These are phyloP conservation scores for Epichloe brachyelytri DNA, from an alignment of 2,329 filamentous ascomycete species.

Conservation along the genomic window DNA sequence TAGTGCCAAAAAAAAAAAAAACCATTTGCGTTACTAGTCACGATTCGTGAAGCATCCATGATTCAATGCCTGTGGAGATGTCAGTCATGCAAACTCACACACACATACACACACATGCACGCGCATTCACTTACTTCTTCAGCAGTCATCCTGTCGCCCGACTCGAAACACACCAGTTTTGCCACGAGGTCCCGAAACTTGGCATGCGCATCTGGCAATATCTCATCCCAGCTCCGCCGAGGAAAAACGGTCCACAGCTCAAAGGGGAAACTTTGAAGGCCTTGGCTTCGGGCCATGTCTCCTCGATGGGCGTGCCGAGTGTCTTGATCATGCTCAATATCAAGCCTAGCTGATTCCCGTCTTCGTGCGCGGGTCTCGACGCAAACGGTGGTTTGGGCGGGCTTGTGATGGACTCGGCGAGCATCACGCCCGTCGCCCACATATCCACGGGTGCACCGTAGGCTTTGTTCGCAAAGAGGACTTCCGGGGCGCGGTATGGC, in stretches of 20 bases:
- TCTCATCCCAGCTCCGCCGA: constrained; percentile 50
- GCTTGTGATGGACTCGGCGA: constrained; percentile 57
- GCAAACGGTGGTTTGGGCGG: constrained; percentile 61
- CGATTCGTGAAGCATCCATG: constrained; percentile 9
- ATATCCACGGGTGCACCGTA: constrained; percentile 70
- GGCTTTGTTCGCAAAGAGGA: constrained; percentile 67
- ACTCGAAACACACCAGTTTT: constrained; percentile 58
- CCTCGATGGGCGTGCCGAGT: constrained; percentile 70
- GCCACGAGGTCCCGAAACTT: constrained; percentile 53
- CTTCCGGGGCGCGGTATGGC: constrained; percentile 78
- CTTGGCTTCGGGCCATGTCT: constrained; percentile 70
- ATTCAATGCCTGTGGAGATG: constrained; percentile 11
- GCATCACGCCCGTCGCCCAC: constrained; percentile 77
- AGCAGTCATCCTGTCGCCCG: constrained; percentile 52
- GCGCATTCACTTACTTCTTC: constrained; percentile 20
- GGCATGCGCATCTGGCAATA: constrained; percentile 49
- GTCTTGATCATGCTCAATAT: constrained; percentile 89
- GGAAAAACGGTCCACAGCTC: constrained; percentile 76
- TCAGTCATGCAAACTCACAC: not conserved
- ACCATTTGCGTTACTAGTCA: not conserved
- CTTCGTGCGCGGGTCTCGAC: constrained; percentile 55
- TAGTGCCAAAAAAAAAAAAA: no score
- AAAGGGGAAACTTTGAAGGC: constrained; percentile 62
- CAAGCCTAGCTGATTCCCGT: constrained; percentile 83
- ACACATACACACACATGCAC: no score